These are phyloP conservation scores for Paecilomyces variotii DNA, from an alignment of 2,329 filamentous ascomycete genomes.

Conservation along the genomic window DNA sequence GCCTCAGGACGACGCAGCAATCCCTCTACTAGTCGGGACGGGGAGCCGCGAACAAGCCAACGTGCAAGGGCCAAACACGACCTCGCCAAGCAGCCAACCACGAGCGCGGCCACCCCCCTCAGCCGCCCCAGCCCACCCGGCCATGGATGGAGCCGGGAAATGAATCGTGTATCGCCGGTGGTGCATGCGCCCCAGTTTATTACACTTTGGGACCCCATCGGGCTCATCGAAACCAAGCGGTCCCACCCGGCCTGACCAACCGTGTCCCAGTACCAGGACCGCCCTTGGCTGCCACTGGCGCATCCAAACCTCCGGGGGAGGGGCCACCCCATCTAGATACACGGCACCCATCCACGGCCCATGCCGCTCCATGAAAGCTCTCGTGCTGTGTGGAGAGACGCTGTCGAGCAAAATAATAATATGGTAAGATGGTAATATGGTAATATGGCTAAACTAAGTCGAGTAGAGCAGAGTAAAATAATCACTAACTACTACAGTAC, in stretches of 20 bases:
- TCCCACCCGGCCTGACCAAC: neutral
- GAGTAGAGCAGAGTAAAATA: too few species aligned
- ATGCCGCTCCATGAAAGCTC: neutral
- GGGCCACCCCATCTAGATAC: neutral
- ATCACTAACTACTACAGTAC: too few species aligned
- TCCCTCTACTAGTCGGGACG: neutral
- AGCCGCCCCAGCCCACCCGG: neutral
- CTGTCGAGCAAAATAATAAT: too few species aligned
- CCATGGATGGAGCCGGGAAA: neutral
- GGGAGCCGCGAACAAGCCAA: neutral
- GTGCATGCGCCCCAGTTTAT: neutral
- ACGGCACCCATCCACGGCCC: neutral
- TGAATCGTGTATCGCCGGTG: neutral
- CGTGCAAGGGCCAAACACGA: neutral
- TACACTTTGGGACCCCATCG: neutral
- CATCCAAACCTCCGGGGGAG: neutral
- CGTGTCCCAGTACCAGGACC: neutral
- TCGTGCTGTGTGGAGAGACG: neutral
- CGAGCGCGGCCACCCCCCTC: neutral
- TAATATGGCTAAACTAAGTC: neutral
- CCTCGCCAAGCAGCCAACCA: neutral
- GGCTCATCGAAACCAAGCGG: neutral
- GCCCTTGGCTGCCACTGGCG: neutral
- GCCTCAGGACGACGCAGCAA: neutral
- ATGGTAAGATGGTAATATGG: neutral